Evolutionary conservation across 768 basidiomycete genomes (phyloP).

Genomic region (Leccinum subgranulosum): DNA sequence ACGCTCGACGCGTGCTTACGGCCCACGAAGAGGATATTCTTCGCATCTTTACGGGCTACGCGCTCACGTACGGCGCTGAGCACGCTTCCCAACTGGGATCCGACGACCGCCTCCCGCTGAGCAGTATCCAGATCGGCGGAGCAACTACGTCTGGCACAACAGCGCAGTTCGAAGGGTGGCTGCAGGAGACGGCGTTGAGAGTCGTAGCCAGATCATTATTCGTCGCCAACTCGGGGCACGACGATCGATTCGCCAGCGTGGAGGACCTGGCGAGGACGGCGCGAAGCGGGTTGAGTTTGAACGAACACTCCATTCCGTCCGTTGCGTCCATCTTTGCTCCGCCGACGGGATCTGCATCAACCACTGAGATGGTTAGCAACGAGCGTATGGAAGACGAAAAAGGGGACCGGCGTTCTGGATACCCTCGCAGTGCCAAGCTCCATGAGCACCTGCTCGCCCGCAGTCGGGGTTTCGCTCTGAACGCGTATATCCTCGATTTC

Average conservation of each 20-base stretch:
- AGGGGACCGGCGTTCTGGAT: neutral
- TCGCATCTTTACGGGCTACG: constrained; percentile 54
- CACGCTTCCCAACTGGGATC: constrained; percentile 36
- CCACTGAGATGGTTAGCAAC: neutral
- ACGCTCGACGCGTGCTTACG: constrained; percentile 39
- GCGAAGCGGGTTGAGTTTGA: constrained; percentile 52
- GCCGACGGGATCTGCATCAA: constrained; percentile 15
- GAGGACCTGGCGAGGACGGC: constrained; percentile 50
- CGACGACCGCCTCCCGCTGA: constrained; percentile 51
- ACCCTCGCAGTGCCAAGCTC: neutral
- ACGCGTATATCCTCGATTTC: constrained; percentile 69
- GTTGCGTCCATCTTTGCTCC: constrained; percentile 35
- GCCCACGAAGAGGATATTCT: constrained; percentile 50
- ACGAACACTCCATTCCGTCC: constrained; percentile 60
- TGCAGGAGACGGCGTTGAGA: constrained; percentile 37
- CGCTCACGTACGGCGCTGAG: constrained; percentile 44
- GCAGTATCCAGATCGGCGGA: constrained; percentile 28
- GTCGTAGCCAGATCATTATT: constrained; percentile 55
- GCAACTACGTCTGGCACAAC: neutral
- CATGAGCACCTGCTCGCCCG: neutral
- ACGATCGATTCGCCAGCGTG: constrained; percentile 49
- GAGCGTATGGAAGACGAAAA: neutral
- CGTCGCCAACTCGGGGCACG: constrained; percentile 66
- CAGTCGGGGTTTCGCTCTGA: constrained; percentile 36
- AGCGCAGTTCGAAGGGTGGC: constrained; percentile 33